These are phyloP conservation scores for Xylariaceae sp. DNA, from an alignment of 2,329 filamentous ascomycete genomes.

Conservation along the genomic window DNA sequence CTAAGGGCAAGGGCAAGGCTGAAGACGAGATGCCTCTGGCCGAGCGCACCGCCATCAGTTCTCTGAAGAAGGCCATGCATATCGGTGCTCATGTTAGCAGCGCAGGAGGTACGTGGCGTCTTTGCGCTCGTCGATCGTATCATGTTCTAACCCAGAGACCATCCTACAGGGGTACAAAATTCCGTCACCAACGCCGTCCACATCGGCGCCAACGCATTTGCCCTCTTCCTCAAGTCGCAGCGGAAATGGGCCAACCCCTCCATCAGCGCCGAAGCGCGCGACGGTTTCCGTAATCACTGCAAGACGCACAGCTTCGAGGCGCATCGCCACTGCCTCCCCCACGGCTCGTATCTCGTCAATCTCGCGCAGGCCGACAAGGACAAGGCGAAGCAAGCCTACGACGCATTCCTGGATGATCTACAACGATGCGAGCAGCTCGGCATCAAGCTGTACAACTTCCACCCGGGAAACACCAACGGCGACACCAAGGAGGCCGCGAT, in stretches of 20 bases:
- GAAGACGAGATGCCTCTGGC: constrained; percentile 59
- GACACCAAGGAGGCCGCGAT: constrained; percentile 66
- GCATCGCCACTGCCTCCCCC: constrained; percentile 73
- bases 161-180: constrained; percentile 75
- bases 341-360: constrained; percentile 96
- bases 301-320: constrained; percentile 67
- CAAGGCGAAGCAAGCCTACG: constrained; percentile 83
- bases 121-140: not conserved
- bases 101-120: constrained; percentile 64
- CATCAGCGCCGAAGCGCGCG: constrained; percentile 61
- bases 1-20: constrained; percentile 30
- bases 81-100: constrained; percentile 90
- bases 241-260: constrained; percentile 88
- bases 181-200: constrained; percentile 71
- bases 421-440: constrained; percentile 79
- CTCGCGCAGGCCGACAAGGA: constrained; percentile 76
- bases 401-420: constrained; percentile 82
- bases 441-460: constrained; percentile 95
- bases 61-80: constrained; percentile 67
- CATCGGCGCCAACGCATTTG: constrained; percentile 89
- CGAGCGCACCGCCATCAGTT: constrained; percentile 57
- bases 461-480: constrained; percentile 79
- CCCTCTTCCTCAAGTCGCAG: constrained; percentile 93
- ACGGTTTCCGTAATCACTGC: constrained; percentile 67
- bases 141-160: constrained; percentile 1